phyloP scores from a whole-genome alignment of 352 stramenopile genomes.

The Phytophthora megakarya region DNA sequence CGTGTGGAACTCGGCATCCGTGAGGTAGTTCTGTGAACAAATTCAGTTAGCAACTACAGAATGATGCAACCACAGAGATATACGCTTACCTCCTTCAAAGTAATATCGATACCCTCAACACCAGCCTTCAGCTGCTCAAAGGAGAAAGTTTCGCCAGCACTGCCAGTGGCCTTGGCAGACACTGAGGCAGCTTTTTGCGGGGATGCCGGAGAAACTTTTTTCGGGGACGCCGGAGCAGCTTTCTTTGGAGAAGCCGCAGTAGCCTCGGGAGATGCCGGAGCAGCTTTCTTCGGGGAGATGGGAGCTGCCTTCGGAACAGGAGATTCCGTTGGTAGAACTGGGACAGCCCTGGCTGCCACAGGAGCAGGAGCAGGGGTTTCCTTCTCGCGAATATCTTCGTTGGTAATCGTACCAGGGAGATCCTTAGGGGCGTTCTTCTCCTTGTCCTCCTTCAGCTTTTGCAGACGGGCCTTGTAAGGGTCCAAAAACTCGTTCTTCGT shows the following conservation, averaged over 20 bases:
- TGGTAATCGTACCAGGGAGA: constrained; percentile 58
- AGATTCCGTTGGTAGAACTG: constrained; percentile 32
- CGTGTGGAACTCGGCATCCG: constrained; percentile 76
- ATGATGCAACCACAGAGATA: constrained; percentile 7
- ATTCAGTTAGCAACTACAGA: constrained; percentile 37
- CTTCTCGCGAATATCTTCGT: constrained; percentile 45
- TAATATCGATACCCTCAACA: constrained; percentile 83
- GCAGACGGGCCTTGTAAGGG: constrained; percentile 87
- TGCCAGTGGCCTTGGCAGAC: constrained; percentile 37
- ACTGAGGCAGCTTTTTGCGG: constrained; percentile 8
- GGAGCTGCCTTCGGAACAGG: constrained; percentile 12
- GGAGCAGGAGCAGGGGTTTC: constrained; percentile 21
- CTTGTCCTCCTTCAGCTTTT: constrained; percentile 80
- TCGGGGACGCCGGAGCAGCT: constrained; percentile 13
- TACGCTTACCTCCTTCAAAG: constrained; percentile 63
- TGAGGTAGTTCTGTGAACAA: constrained; percentile 58
- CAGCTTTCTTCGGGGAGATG: constrained; percentile 9
- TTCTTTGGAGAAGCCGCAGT: neutral
- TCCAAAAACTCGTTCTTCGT: constrained; percentile 89
- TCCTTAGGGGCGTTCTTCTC: constrained; percentile 72
- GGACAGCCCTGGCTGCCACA: constrained; percentile 13
- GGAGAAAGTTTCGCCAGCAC: constrained; percentile 50
- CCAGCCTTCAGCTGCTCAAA: constrained; percentile 71
- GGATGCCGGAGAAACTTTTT: constrained; percentile 7
- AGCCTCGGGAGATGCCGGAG: constrained; percentile 17